Evolutionary conservation across 768 basidiomycete genomes (phyloP).

Genomic region (Russula abietina): DNA sequence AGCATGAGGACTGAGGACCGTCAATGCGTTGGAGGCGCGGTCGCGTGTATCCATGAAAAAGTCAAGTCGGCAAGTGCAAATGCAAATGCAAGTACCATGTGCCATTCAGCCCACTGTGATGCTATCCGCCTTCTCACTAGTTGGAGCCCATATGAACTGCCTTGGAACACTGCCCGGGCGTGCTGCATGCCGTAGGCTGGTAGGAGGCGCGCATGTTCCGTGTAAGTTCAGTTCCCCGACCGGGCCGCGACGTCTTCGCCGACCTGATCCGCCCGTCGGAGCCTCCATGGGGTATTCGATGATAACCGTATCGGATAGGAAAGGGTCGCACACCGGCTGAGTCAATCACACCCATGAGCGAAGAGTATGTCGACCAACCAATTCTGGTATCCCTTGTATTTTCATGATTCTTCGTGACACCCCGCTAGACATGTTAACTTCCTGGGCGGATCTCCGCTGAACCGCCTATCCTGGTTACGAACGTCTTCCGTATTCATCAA

Average conservation of each 20-base stretch:
- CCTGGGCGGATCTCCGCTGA: slow-evolving; percentile 61
- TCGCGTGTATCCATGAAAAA: not conserved
- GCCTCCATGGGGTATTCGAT: not conserved
- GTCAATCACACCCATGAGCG: slow-evolving; percentile 14
- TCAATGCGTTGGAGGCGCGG: not conserved
- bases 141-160: not conserved
- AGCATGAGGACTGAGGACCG: not conserved
- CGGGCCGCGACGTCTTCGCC: slow-evolving; percentile 9
- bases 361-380: slow-evolving; percentile 18
- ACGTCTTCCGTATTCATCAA: slow-evolving; percentile 72
- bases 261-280: slow-evolving; percentile 11
- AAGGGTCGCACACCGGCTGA: slow-evolving; percentile 1
- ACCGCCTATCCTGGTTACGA: slow-evolving; percentile 78
- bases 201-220: not conserved
- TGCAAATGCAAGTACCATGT: not conserved
- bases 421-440: slow-evolving; percentile 42
- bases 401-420: slow-evolving; percentile 11
- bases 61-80: not conserved
- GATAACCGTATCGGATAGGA: not conserved
- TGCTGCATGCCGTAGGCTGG: not conserved
- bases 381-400: slow-evolving; percentile 14
- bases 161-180: not conserved
- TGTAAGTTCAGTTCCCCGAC: slow-evolving; percentile 5
- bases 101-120: not conserved
- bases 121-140: slow-evolving; percentile 7